phyloP scores from a whole-genome alignment of 2,329 filamentous ascomycete species.

The Fusarium sp. region DNA sequence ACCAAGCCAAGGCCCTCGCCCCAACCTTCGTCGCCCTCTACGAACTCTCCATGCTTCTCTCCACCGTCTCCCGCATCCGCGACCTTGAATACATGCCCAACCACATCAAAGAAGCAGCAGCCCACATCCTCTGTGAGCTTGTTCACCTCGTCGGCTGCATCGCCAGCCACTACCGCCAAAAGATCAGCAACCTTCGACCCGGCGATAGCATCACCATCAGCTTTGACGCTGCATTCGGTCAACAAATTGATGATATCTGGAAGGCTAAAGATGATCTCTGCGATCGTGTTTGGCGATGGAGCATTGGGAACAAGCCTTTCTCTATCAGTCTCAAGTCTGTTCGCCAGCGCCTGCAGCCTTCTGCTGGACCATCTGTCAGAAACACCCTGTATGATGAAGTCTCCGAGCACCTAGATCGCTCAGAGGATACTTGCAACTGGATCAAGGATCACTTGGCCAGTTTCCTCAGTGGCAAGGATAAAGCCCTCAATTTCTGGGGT shows the following conservation, averaged over 20 bases:
- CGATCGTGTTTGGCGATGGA: constrained; percentile 54
- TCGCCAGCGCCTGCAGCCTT: constrained; percentile 51
- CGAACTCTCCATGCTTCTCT: constrained; percentile 56
- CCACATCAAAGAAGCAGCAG: constrained; percentile 51
- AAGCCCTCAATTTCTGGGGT: constrained; percentile 54
- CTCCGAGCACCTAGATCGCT: constrained; percentile 54
- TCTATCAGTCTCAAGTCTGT: constrained; percentile 49
- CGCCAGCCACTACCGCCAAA: constrained; percentile 53
- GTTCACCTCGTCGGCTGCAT: constrained; percentile 54
- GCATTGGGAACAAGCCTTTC: constrained; percentile 47
- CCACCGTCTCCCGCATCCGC: constrained; percentile 54
- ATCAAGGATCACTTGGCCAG: constrained; percentile 53
- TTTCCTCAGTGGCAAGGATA: constrained; percentile 53
- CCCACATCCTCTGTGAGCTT: constrained; percentile 54
- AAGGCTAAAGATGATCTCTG: constrained; percentile 51
- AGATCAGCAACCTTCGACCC: constrained; percentile 50
- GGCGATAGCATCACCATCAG: constrained; percentile 49
- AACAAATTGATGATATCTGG: constrained; percentile 54
- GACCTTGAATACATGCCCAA: constrained; percentile 52
- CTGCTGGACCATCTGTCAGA: constrained; percentile 47
- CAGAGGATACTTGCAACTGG: constrained; percentile 59
- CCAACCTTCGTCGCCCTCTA: constrained; percentile 57
- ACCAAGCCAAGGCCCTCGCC: constrained; percentile 55
- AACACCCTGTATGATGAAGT: constrained; percentile 53
- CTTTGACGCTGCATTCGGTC: constrained; percentile 55